A percentile compares a stretch with the other conserved stretches of the same genome.
Conservation (phyloP, 1,284 basidiomycete genomes). For the Fistulinella cinereoalba region DNA sequence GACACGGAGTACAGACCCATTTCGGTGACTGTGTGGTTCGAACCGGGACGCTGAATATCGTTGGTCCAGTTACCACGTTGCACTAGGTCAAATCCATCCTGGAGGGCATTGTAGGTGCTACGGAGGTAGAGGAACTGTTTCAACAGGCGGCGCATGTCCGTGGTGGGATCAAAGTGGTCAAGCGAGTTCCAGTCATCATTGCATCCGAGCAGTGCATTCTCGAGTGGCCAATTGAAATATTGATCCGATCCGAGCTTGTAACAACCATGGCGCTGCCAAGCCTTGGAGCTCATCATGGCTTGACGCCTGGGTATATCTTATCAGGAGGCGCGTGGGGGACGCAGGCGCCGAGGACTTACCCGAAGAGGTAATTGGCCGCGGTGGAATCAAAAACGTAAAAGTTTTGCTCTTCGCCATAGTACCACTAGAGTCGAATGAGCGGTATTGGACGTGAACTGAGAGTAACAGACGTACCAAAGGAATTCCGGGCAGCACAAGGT, state of each 20-base stretch:
- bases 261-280: constrained; percentile 91
- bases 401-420: constrained; percentile 87
- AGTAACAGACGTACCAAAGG: constrained; percentile 52
- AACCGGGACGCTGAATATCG: constrained; percentile 75
- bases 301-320: constrained; percentile 70
- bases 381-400: constrained; percentile 83
- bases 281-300: constrained; percentile 78
- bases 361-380: constrained; percentile 84
- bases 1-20: constrained; percentile 84
- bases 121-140: constrained; percentile 73
- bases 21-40: constrained; percentile 75
- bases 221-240: constrained; percentile 87
- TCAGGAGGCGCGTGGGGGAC: constrained; percentile 1
- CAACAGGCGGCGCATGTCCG: constrained; percentile 70
- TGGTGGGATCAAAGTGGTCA: constrained; percentile 90
- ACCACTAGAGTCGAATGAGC: constrained; percentile 45
- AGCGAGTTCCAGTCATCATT: constrained; percentile 85
- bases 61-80: constrained; percentile 83
- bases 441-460: background rate
- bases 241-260: constrained; percentile 85
- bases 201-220: constrained; percentile 76
- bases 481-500: constrained; percentile 83
- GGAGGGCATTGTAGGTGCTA: constrained; percentile 63
- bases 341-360: constrained; percentile 44
- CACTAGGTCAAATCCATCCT: constrained; percentile 81